Evolutionary conservation across 2,329 filamentous ascomycete species (phyloP).

Genomic region (Alternaria sp.): DNA sequence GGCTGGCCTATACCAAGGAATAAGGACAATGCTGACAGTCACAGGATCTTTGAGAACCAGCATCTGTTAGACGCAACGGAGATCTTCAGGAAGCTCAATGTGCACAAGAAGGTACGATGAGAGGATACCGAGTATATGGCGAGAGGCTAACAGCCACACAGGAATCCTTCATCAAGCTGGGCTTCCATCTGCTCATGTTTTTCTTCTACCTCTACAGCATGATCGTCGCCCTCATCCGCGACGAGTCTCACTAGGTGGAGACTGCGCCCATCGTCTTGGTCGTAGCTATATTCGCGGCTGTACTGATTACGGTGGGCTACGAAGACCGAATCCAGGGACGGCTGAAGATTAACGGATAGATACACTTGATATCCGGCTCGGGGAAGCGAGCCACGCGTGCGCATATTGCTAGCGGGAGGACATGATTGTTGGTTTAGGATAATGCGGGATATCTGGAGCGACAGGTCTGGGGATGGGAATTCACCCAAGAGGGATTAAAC

Average conservation of each 20-base stretch:
- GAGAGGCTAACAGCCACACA: constrained; percentile 47
- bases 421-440: constrained; percentile 6
- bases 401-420: constrained; percentile 15
- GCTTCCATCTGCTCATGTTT: constrained; percentile 99
- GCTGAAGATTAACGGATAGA: background rate
- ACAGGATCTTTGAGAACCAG: constrained; percentile 93
- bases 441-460: constrained; percentile 7
- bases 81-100: constrained; percentile 98
- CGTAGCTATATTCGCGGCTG: constrained; percentile 1
- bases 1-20: background rate
- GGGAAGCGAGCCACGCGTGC: constrained; percentile 13
- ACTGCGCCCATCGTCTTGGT: constrained; percentile 7
- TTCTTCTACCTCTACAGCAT: constrained; percentile 99
- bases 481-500: background rate
- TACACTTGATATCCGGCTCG: constrained; percentile 21
- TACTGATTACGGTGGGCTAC: constrained; percentile 1
- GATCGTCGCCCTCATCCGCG: constrained; percentile 95
- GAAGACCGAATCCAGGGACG: background rate
- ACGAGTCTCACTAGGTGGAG: constrained; percentile 76
- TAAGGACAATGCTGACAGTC: constrained; percentile 41
- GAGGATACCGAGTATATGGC: background rate
- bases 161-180: constrained; percentile 99
- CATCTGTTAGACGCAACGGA: constrained; percentile 97
- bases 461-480: background rate
- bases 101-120: constrained; percentile 87